Evolutionary conservation across 805 yeast genomes (phyloP), one percentile per base, ranked within the genome.

Genomic region (Wickerhamomyces mucosus): DNA sequence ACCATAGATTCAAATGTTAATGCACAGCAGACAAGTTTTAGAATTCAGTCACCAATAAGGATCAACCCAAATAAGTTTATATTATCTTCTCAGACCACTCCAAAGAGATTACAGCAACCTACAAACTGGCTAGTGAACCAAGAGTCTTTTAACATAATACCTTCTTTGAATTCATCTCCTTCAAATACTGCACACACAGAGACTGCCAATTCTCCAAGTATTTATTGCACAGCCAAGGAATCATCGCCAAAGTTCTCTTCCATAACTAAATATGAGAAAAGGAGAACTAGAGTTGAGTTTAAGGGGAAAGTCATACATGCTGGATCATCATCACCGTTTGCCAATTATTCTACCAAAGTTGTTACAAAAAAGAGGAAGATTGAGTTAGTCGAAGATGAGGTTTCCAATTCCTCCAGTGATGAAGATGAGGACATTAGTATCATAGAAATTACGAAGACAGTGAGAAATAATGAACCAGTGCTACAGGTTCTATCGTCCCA

Each of bases 11-110:
- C 27, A 5, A 28, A 33, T 1, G 39, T 45, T 7, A 43, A 49
- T 36, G 50, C 50, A 2, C 51, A 47, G 20, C 28, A 42, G 7
- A 47, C 49, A 4, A 45, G 50, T n/a, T 45, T 47, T 27, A 37
- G 50, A 26, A 19, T 47, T 32, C 35, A 38, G 21, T 42, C 53
- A 6, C 53, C 50, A 4, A 33, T 37, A 3, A 43, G 39, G 32
- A 36, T 41, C 5, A 15, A 17, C 7, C n/a, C n/a, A n/a, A n/a
- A n/a, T n/a, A n/a, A n/a, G n/a, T n/a, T n/a, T n/a, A n/a, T n/a
- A n/a, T n/a, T n/a, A n/a, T 36, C 43, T 4, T 12, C 31, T 2
- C 27, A 15, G 15, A 35, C 39, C 8, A 37, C 48, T 5, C 46
- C 50, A 11, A 35, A 35, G 24, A 42, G 29, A 34, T n/a, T n/a